Base-by-base conservation (phyloP, 805 yeast species). In the Dipodascus albidus region DNA sequence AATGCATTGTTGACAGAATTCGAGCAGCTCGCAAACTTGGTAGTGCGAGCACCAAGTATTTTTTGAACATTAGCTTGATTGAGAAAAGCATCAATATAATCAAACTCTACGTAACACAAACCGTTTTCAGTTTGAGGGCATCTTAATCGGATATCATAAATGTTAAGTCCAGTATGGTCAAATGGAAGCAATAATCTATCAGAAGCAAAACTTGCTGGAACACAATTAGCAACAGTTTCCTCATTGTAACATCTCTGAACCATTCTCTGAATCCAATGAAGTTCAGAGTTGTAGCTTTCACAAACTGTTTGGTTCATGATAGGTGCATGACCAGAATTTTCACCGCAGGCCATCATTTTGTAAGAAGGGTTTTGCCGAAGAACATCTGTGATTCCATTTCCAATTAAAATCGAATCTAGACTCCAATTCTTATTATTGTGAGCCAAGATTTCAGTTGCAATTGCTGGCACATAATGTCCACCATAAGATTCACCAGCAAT, bases 311-410 rank as follows among this genome's bases (percentile, higher is more conserved):
- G 87, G 41, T 79, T 71, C 59, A 89, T 73, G 3, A 88, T 87
- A 15, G 90, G 74, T 38, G 85, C 84, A 61, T 78, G 81, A 42
- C 96, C 96, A 38, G 44, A 38, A 61, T 96, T 96, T 64, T 81
- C 75, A 58, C 96, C 96, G 72, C 96, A 89, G 15, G 96, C 96
- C 96, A 88, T 89, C 69, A 95, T 95, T 66, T 84, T 82, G 68
- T 84, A 87, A 70, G 79, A 79, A 57, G 79, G 80, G 69, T 83
- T 83, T 71, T 87, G 96, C 57, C 80, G 75, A 66, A 85, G 77
- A 9, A 95, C 83, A 70, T 89, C 96, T 41, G 96, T 87, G 61
- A 88, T 78, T 54, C 96, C 96, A 67, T 89, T 89, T 64, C 96
- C 96, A 64, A 89, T 87, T 70, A 89, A 67, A 9, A 88, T 83